phyloP scores from a whole-genome alignment of 768 basidiomycete genomes.

The Neoboletus brunneissimus region DNA sequence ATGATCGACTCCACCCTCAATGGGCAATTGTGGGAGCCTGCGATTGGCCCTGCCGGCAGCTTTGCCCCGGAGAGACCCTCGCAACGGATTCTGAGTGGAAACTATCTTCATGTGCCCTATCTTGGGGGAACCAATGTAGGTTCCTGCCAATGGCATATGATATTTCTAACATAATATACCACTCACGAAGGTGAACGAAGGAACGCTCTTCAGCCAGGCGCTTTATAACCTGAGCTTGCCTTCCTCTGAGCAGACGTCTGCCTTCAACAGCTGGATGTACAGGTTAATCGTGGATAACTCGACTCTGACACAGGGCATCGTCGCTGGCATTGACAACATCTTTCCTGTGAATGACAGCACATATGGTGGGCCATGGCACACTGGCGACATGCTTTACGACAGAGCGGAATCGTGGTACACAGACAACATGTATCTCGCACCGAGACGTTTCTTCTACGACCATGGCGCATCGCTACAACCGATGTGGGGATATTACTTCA shows the following conservation, averaged over 20 bases:
- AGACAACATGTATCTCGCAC: constrained; percentile 53
- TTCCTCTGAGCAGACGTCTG: constrained; percentile 38
- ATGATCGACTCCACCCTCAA: constrained; percentile 49
- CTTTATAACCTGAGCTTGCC: constrained; percentile 41
- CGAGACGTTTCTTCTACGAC: constrained; percentile 49
- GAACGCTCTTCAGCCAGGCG: constrained; percentile 2
- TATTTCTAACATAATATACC: not conserved
- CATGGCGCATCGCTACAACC: constrained; percentile 46
- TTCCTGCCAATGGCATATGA: not conserved
- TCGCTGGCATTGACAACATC: constrained; percentile 37
- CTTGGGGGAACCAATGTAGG: constrained; percentile 56
- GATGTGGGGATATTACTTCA: constrained; percentile 54
- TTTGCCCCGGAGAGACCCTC: constrained; percentile 48
- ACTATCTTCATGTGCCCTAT: constrained; percentile 53
- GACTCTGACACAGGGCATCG: constrained; percentile 27
- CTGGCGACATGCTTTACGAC: constrained; percentile 59
- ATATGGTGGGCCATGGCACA: constrained; percentile 52
- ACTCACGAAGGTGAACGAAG: constrained; percentile 13
- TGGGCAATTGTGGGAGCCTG: constrained; percentile 54
- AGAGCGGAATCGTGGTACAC: constrained; percentile 57
- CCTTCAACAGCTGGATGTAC: constrained; percentile 48
- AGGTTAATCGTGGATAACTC: constrained; percentile 51
- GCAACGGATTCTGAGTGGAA: constrained; percentile 40
- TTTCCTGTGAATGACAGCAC: constrained; percentile 50
- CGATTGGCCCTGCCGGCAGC: constrained; percentile 51